Percentiles rank a stretch among this genome's conserved stretches.
These are phyloP conservation scores for Quercus tomentella DNA, from an alignment of 331 rosid genomes.

Conservation along the genomic window DNA sequence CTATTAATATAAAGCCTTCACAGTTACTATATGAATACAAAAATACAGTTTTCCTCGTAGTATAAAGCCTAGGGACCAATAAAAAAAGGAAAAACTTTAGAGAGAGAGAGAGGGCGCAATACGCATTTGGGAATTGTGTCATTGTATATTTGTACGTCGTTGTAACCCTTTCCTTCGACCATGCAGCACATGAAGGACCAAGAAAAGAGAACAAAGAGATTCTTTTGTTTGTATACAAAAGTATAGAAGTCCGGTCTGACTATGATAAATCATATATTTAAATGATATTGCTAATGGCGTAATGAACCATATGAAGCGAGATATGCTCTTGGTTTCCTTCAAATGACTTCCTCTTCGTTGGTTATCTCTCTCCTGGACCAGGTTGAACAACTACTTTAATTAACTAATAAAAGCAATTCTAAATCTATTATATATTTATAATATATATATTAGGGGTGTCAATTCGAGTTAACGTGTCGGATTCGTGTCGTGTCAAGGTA, in stretches of 20 bases:
- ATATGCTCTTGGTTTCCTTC: neutral
- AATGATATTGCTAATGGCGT: neutral
- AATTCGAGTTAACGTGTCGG: too few species aligned
- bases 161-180: neutral
- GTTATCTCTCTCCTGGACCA: too few species aligned
- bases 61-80: neutral
- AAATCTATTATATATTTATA: too few species aligned
- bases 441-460: too few species aligned
- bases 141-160: neutral
- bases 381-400: too few species aligned
- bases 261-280: neutral
- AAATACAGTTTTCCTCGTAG: neutral
- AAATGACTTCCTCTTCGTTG: neutral
- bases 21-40: too few species aligned
- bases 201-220: neutral
- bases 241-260: neutral
- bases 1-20: too few species aligned
- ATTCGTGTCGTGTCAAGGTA: too few species aligned
- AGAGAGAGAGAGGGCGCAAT: neutral
- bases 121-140: neutral
- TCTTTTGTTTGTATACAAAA: neutral
- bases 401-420: neutral
- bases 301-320: neutral
- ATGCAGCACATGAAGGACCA: neutral
- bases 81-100: neutral